A percentile compares a stretch with the other conserved stretches of the same genome.
Conservation (phyloP, 75 land plant species). For the Ceratopteris richardii region DNA sequence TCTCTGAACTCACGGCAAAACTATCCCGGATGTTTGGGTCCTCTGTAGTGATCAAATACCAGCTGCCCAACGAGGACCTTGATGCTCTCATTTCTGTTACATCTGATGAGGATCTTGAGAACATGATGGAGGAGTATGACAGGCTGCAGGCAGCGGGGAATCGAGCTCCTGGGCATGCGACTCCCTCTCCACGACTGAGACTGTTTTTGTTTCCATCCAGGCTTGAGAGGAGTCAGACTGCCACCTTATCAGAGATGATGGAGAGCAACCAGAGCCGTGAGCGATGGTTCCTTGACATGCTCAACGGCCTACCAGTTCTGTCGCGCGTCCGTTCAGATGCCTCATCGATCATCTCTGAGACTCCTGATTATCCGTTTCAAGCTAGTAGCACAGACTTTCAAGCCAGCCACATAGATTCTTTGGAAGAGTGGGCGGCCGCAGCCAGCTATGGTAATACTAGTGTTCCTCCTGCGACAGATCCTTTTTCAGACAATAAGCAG, state of each 20-base stretch:
- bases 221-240: conserved; percentile 15
- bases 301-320: conserved; percentile 39
- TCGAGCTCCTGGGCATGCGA: conserved; percentile 16
- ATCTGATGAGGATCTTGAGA: conserved; percentile 75
- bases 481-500: no score
- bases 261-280: conserved; percentile 28
- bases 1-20: conserved; percentile 47
- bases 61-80: conserved; percentile 84
- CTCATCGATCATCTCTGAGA: conserved; percentile 55
- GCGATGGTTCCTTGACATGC: conserved; percentile 64
- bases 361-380: conserved; percentile 62
- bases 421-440: conserved; percentile 31
- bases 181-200: conserved; percentile 29
- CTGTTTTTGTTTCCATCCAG: conserved; percentile 42
- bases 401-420: neutral
- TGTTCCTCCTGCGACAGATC: neutral
- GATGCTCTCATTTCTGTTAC: conserved; percentile 80
- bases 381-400: neutral
- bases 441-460: neutral
- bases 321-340: conserved; percentile 55
- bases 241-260: conserved; percentile 31
- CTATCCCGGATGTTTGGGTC: conserved; percentile 41
- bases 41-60: conserved; percentile 54
- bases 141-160: conserved; percentile 13
- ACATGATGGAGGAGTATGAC: conserved; percentile 92